Evolutionary conservation across 2,329 filamentous ascomycete genomes (phyloP), one percentile per base, ranked within the genome.

Genomic region (Pyrenochaeta sp.): DNA sequence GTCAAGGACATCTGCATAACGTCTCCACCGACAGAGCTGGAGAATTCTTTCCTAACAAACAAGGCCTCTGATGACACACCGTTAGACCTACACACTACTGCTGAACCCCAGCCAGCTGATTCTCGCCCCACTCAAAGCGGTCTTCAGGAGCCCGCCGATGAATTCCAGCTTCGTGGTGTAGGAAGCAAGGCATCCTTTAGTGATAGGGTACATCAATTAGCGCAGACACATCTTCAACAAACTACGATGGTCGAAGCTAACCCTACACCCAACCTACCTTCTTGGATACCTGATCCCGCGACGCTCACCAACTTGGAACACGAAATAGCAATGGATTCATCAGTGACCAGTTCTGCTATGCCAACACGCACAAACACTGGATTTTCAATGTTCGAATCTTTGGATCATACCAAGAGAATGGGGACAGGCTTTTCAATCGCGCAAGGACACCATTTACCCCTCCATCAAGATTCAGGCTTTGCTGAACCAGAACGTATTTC

Each of bases 381-480:
- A n/a, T 64, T 61, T 23, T 63, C 53, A 1, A 56, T 62, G 7
- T 58, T 59, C 24, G 60, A 65, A 19, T 53, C 50, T 6, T 52
- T 52, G 5, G 55, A 53, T 19, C 34, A 35, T 28, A 34, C 46
- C 10, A 44, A 45, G 11, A 48, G 58, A 41, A 34, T 54, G 3
- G 44, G 41, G 7, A 58, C 53, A 3, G 57, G 57, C 1, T 57
- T 64, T 14, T 58, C 58, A 9, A 41, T 54, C n/a, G 45, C 53
- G n/a, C 52, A 55, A 37, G 41, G 51, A 21, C 62, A 68, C 34
- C 49, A 56, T 19, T 53, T 58, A 19, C 68, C 68, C 9, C 36
- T 65, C 4, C 68, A 70, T 39, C 63, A 72, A 40, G 68, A 72
- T 34, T 71, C 68, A 8, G 68, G 68, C 1, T 68, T 72, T 37